phyloP scores from a whole-genome alignment of 2,329 filamentous ascomycete genomes.

The Beauveria rudraprayagi region DNA sequence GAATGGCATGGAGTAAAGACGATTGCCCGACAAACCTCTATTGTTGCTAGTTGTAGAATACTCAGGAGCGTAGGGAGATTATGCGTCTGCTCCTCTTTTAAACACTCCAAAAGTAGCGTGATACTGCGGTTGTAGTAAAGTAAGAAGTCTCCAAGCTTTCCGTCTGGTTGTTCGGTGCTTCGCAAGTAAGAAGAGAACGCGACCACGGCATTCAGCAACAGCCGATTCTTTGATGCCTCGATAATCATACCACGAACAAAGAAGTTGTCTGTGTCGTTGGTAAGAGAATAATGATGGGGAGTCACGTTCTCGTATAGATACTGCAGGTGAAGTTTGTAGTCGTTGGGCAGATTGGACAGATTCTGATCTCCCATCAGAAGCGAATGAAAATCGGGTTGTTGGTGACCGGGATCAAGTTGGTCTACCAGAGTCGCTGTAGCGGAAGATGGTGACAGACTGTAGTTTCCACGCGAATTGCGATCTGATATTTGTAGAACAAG shows the following conservation, averaged over 20 bases:
- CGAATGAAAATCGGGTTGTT: slow-evolving; percentile 18
- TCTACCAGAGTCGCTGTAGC: slow-evolving; percentile 29
- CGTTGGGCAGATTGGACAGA: slow-evolving; percentile 53
- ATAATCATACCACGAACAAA: slow-evolving; percentile 63
- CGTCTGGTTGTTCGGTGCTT: slow-evolving; percentile 60
- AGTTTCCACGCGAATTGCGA: slow-evolving; percentile 43
- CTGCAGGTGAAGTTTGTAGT: slow-evolving; percentile 69
- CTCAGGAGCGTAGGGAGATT: slow-evolving; percentile 71
- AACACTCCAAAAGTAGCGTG: slow-evolving; percentile 60
- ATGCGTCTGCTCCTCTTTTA: slow-evolving; percentile 64
- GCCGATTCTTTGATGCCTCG: slow-evolving; percentile 64
- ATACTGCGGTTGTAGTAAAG: slow-evolving; percentile 88
- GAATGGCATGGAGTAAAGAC: not conserved
- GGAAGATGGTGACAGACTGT: slow-evolving; percentile 44
- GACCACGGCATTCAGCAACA: slow-evolving; percentile 77
- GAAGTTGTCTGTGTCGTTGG: slow-evolving; percentile 63
- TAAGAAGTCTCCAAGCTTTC: slow-evolving; percentile 73
- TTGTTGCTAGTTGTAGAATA: slow-evolving; percentile 83
- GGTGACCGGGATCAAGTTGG: not conserved
- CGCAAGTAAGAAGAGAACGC: slow-evolving; percentile 86
- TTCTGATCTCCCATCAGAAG: slow-evolving; percentile 26
- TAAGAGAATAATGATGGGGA: slow-evolving; percentile 74
- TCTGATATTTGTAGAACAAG: slow-evolving; percentile 42
- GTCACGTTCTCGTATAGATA: slow-evolving; percentile 75
- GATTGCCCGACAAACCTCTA: slow-evolving; percentile 59